These are phyloP conservation scores for Dioscorea cayenensis DNA, from an alignment of 116 monocot genomes.

Conservation along the genomic window DNA sequence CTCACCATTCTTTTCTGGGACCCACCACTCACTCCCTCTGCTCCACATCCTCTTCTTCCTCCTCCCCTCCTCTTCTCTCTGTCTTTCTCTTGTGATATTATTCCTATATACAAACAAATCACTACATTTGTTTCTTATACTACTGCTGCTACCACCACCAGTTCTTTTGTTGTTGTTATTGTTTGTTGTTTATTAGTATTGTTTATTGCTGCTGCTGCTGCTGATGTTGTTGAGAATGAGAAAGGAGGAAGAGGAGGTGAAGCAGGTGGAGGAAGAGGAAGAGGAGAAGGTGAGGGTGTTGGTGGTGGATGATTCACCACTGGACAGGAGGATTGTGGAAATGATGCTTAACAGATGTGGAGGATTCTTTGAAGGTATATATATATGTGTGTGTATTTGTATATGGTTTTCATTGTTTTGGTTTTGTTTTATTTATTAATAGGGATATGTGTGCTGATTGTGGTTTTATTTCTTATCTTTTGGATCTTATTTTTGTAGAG, in stretches of 20 bases:
- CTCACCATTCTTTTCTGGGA: neutral
- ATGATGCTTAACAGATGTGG: slow-evolving; percentile 43
- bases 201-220: neutral
- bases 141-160: neutral
- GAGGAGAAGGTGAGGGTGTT: slow-evolving; percentile 34
- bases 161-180: neutral
- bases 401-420: neutral
- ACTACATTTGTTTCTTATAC: neutral
- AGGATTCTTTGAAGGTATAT: slow-evolving; percentile 30
- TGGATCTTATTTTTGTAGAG: too few relatives aligned
- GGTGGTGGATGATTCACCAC: slow-evolving; percentile 68
- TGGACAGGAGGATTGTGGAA: slow-evolving; percentile 65
- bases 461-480: too few relatives aligned
- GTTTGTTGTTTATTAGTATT: too few relatives aligned
- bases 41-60: neutral
- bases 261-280: neutral
- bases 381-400: neutral
- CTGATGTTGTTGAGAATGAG: neutral
- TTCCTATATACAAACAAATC: neutral
- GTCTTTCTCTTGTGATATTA: neutral
- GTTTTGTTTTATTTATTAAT: neutral
- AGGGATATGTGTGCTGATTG: too few relatives aligned
- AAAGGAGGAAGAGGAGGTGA: neutral
- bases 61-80: too few relatives aligned
- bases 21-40: neutral